Conservation (phyloP, 2,329 filamentous ascomycete genomes). For the Neonectria punicea region DNA sequence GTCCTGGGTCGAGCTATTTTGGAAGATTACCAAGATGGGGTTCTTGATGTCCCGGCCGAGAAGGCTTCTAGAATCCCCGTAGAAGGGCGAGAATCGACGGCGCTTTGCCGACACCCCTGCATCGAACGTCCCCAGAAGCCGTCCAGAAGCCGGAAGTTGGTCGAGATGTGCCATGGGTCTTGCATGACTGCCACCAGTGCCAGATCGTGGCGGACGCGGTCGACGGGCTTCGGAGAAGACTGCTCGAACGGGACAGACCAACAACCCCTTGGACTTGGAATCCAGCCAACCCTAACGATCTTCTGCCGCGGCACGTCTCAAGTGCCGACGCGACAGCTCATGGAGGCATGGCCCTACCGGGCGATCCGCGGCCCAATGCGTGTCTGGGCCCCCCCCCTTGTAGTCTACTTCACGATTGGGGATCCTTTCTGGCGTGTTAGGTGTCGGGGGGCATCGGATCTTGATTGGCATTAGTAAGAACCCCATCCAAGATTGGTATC, state of each 20-base stretch:
- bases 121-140: slow-evolving; percentile 38
- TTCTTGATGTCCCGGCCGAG: slow-evolving; percentile 33
- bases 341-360: slow-evolving; percentile 29
- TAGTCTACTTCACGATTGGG: not conserved
- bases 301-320: slow-evolving; percentile 31
- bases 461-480: slow-evolving; percentile 20
- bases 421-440: not conserved
- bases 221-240: slow-evolving; percentile 35
- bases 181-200: slow-evolving; percentile 10
- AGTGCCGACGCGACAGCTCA: slow-evolving; percentile 36
- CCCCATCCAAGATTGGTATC: not conserved
- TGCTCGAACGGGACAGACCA: slow-evolving; percentile 39
- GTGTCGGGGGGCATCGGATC: slow-evolving; percentile 14
- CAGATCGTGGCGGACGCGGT: slow-evolving; percentile 37
- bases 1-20: slow-evolving; percentile 13
- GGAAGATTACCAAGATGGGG: slow-evolving; percentile 14
- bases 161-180: slow-evolving; percentile 20
- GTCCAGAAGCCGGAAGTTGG: slow-evolving; percentile 23
- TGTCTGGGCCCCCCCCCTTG: slow-evolving; percentile 7
- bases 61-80: slow-evolving; percentile 39
- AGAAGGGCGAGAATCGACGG: slow-evolving; percentile 25
- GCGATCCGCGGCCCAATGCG: slow-evolving; percentile 38
- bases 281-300: slow-evolving; percentile 25
- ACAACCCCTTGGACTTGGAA: slow-evolving; percentile 22
- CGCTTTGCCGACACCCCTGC: slow-evolving; percentile 32